These are phyloP conservation scores for Pestalotiopsis sp. DNA, from an alignment of 2,329 filamentous ascomycete species.

Conservation along the genomic window DNA sequence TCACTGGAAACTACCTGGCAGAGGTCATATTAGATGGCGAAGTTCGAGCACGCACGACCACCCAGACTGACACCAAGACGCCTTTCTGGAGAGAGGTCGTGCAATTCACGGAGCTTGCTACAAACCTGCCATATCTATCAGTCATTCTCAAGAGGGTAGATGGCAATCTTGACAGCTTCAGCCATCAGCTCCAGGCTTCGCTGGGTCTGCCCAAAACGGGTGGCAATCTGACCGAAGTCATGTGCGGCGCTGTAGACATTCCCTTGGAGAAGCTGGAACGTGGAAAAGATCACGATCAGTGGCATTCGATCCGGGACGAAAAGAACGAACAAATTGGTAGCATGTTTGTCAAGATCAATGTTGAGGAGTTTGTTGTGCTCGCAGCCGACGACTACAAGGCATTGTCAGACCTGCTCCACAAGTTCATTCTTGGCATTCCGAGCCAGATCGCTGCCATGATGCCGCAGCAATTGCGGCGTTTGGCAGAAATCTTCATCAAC, in stretches of 20 bases:
- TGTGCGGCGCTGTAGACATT: constrained; percentile 78
- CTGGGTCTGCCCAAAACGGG: constrained; percentile 44
- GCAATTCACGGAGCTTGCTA: constrained; percentile 74
- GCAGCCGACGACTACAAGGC: constrained; percentile 83
- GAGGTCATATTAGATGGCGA: constrained; percentile 82
- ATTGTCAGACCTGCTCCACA: constrained; percentile 81
- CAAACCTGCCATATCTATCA: constrained; percentile 68
- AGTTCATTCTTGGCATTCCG: constrained; percentile 82
- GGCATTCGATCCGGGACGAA: constrained; percentile 81
- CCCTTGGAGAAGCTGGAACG: constrained; percentile 77
- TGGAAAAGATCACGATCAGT: constrained; percentile 80
- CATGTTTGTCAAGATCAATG: constrained; percentile 79
- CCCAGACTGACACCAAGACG: constrained; percentile 70
- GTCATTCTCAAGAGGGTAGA: constrained; percentile 72
- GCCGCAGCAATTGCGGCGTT: constrained; percentile 73
- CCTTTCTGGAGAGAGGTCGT: constrained; percentile 85
- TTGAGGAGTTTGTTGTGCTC: constrained; percentile 89
- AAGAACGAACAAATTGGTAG: constrained; percentile 78
- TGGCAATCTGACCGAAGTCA: constrained; percentile 47
- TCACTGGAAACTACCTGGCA: constrained; percentile 72
- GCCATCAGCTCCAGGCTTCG: constrained; percentile 44
- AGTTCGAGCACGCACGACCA: constrained; percentile 73
- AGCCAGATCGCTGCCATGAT: constrained; percentile 81
- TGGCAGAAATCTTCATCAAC: constrained; percentile 86
- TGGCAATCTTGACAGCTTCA: constrained; percentile 48